phyloP scores from a whole-genome alignment of 805 yeast genomes.

The Ascoidea asiatica region DNA sequence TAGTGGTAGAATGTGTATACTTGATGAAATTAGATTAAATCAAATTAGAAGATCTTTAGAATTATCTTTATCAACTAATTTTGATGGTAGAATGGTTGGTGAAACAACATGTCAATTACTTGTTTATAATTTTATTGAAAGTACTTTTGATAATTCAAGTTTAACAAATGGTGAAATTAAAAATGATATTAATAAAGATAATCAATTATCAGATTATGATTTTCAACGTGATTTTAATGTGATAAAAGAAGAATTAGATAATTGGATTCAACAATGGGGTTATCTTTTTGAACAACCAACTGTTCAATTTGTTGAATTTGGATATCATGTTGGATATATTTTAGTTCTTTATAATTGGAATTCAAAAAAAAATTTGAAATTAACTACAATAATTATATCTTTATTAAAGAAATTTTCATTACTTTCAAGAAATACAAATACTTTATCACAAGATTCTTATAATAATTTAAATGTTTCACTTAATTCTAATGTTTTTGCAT shows the following conservation, averaged over 20 bases:
- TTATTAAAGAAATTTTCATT: background rate
- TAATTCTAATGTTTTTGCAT: background rate
- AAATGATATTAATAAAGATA: background rate
- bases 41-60: constrained; percentile 33
- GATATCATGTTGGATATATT: background rate
- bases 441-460: background rate
- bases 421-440: background rate
- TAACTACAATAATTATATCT: background rate
- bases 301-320: constrained; percentile 39
- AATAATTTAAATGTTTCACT: background rate
- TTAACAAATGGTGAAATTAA: background rate
- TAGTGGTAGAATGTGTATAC: constrained; percentile 33
- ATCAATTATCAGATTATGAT: background rate
- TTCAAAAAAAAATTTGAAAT: too few relatives aligned
- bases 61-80: constrained; percentile 36
- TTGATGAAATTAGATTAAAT: constrained; percentile 33
- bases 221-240: constrained; percentile 12
- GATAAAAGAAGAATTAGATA: constrained; percentile 18
- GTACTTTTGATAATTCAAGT: background rate
- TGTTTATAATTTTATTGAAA: constrained; percentile 30
- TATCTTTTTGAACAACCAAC: constrained; percentile 41
- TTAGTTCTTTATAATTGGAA: background rate
- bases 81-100: constrained; percentile 46
- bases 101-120: constrained; percentile 35
- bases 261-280: constrained; percentile 41